Conservation (phyloP, 2,329 filamentous ascomycete species). For the Bipolaris sorokiniana region DNA sequence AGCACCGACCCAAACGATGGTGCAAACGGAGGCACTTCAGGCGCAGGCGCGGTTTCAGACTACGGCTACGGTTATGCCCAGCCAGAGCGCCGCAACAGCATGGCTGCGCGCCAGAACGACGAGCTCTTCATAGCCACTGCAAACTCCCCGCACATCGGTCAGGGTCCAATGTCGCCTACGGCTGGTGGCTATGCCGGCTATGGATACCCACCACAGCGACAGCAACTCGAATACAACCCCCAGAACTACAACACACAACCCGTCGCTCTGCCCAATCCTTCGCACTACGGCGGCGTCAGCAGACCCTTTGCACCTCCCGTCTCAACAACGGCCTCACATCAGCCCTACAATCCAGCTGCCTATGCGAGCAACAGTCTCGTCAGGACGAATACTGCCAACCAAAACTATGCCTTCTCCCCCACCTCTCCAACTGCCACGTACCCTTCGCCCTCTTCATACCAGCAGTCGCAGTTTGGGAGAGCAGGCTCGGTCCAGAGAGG, state of each 20-base stretch:
- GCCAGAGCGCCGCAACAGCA: constrained; percentile 47
- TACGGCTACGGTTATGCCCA: constrained; percentile 44
- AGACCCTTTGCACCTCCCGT: constrained; percentile 42
- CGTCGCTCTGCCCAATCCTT: constrained; percentile 63
- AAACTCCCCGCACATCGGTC: constrained; percentile 38
- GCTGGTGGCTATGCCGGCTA: constrained; percentile 52
- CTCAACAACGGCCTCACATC: constrained; percentile 33
- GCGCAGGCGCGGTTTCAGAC: constrained; percentile 58
- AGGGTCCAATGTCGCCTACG: constrained; percentile 39
- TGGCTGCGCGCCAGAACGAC: constrained; percentile 53
- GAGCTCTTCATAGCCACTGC: constrained; percentile 66
- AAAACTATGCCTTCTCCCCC: constrained; percentile 48
- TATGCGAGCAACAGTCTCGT: constrained; percentile 48
- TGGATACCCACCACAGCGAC: constrained; percentile 47
- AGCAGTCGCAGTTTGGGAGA: constrained; percentile 43
- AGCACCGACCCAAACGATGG: constrained; percentile 83
- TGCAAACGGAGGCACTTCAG: constrained; percentile 56
- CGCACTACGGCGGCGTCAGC: constrained; percentile 59
- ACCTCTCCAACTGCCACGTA: constrained; percentile 41
- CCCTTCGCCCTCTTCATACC: constrained; percentile 38
- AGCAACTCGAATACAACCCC: constrained; percentile 63
- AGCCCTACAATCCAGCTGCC: constrained; percentile 55
- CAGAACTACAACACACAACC: constrained; percentile 62
- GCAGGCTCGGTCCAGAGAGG: constrained; percentile 39
- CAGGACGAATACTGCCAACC: constrained; percentile 41